phyloP scores from a whole-genome alignment of 495 filamentous ascomycete species.

The Aspergillus sclerotiicarbonarius region DNA sequence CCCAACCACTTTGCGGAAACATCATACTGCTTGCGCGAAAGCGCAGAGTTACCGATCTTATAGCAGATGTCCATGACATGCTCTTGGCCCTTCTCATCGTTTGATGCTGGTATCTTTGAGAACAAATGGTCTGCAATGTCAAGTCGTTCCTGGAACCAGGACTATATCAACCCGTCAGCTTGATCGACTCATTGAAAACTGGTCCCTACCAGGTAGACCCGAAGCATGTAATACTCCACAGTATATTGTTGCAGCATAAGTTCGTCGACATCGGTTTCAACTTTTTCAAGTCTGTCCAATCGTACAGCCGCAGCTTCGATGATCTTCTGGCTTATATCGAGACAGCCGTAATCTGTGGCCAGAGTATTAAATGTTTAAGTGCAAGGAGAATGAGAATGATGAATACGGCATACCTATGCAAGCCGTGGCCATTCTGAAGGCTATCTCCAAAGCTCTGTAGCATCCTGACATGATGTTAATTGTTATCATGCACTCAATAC shows the following conservation, averaged over 20 bases:
- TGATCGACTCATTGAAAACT: not conserved
- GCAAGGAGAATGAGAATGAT: not conserved
- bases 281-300: slow-evolving; percentile 52
- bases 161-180: slow-evolving; percentile 40
- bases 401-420: slow-evolving; percentile 58
- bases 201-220: slow-evolving; percentile 62
- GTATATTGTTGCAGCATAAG: slow-evolving; percentile 10
- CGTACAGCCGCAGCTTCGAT: slow-evolving; percentile 65
- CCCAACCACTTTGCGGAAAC: slow-evolving; percentile 72
- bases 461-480: slow-evolving; percentile 30
- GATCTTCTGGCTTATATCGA: slow-evolving; percentile 55
- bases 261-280: slow-evolving; percentile 18
- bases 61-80: slow-evolving; percentile 68
- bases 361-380: slow-evolving; percentile 19
- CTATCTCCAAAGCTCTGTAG: slow-evolving; percentile 61
- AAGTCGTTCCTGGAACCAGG: slow-evolving; percentile 66
- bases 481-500: not conserved
- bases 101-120: slow-evolving; percentile 48
- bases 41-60: slow-evolving; percentile 65
- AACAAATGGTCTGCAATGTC: slow-evolving; percentile 80
- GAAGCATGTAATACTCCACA: slow-evolving; percentile 65
- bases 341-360: slow-evolving; percentile 45
- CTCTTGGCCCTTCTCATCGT: slow-evolving; percentile 39
- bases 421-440: slow-evolving; percentile 61
- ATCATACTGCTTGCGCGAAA: slow-evolving; percentile 48